phyloP scores from a whole-genome alignment of 805 yeast genomes.

The Kuraishia piskuri region DNA sequence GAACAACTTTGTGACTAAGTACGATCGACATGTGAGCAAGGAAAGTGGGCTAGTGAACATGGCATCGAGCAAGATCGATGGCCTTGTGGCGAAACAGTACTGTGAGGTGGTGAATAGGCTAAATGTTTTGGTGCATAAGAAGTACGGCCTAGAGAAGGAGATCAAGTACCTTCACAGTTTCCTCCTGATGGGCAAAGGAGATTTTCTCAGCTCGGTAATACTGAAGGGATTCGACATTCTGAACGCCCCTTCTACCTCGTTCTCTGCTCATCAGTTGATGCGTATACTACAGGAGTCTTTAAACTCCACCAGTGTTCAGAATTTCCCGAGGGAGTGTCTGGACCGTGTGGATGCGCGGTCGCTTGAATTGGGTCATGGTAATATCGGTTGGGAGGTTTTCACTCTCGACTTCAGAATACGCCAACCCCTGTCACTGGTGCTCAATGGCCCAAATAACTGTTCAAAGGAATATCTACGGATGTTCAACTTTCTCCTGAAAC shows the following conservation, averaged over 20 bases:
- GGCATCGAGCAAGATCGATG: neutral
- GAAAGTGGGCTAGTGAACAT: neutral
- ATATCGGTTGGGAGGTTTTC: slow-evolving; percentile 85
- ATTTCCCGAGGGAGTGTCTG: slow-evolving; percentile 28
- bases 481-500: slow-evolving; percentile 79
- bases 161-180: slow-evolving; percentile 56
- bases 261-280: slow-evolving; percentile 61
- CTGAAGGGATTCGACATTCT: slow-evolving; percentile 44
- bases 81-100: slow-evolving; percentile 33
- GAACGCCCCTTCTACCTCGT: slow-evolving; percentile 49
- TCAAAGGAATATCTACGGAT: slow-evolving; percentile 61
- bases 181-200: slow-evolving; percentile 69
- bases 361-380: slow-evolving; percentile 63
- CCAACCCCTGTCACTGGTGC: slow-evolving; percentile 44
- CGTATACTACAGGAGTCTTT: slow-evolving; percentile 59
- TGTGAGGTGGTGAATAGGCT: slow-evolving; percentile 44
- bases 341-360: slow-evolving; percentile 75
- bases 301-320: slow-evolving; percentile 38
- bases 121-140: slow-evolving; percentile 37
- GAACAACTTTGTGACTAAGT: slow-evolving; percentile 23
- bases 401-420: slow-evolving; percentile 65
- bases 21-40: neutral
- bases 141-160: slow-evolving; percentile 42
- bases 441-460: slow-evolving; percentile 38
- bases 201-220: slow-evolving; percentile 64